Evolutionary conservation across 768 basidiomycete genomes (phyloP), one percentile per base, ranked within the genome.

Genomic region (Tricholoma flavovirens): DNA sequence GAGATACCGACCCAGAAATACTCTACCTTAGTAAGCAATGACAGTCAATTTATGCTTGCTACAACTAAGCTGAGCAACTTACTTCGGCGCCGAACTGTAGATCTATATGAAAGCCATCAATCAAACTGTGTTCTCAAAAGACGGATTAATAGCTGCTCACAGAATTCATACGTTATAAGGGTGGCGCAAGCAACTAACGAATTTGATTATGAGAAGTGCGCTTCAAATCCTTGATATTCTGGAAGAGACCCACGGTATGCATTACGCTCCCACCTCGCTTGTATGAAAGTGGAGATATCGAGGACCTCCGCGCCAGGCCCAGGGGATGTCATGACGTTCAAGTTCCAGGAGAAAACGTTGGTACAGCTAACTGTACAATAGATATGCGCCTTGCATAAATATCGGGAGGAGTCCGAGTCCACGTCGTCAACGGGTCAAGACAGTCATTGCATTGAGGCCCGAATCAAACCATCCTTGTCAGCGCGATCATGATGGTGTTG

Each of bases 1-100:
- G 5, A 10, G 9, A 33, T 1, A 55, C 56, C 52, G 49, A 61
- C 67, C 69, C 69, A 68, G 55, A 70, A 70, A 49, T 64, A 65
- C 42, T 68, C 66, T n/a, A 68, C 62, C 69, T 70, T n/a, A n/a
- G n/a, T 70, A 42, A 2, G 30, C 26, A 8, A 15, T 9, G 19
- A 32, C 3, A 10, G 14, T 49, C 46, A 45, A 22, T 17, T 48
- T 29, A 38, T 15, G 33, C 36, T 5, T 30, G 15, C 15, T n/a
- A 17, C 40, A 6, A 54, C 14, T 17, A 17, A 14, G 19, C 12
- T 33, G 19, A 48, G 22, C 17, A n/a, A 49, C 11, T 33, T 9
- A 63, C 65, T 64, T 67, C 68, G 21, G 60, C 54, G 45, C 57
- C 54, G 15, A 69, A 54, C 42, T 66, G 65, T 21, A 67, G 58